These are phyloP conservation scores for Bryum argenteum DNA, from an alignment of 225 moss, liverwort and hornwort species.

Conservation along the genomic window DNA sequence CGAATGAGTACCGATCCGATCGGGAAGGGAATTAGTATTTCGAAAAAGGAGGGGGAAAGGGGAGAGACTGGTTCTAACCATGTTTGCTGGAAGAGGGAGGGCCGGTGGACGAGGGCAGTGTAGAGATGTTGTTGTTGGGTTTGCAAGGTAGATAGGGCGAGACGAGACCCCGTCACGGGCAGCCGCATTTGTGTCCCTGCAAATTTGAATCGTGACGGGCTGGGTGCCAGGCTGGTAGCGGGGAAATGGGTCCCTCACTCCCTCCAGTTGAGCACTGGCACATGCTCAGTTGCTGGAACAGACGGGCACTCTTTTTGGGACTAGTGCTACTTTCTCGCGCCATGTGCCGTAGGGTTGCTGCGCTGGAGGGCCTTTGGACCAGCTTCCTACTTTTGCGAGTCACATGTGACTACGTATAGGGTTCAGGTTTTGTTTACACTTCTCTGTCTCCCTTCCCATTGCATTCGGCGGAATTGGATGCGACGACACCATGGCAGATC, in stretches of 20 bases:
- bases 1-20: background rate
- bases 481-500: background rate
- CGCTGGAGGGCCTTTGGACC: background rate
- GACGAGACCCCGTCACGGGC: slow-evolving; percentile 16
- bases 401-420: too few relatives aligned
- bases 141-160: background rate
- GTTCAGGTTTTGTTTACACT: background rate
- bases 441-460: slow-evolving; percentile 11
- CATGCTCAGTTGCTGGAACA: background rate
- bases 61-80: background rate
- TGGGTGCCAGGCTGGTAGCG: slow-evolving; percentile 17
- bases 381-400: too few relatives aligned
- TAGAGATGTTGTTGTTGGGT: background rate
- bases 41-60: background rate
- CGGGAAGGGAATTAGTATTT: background rate
- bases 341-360: background rate
- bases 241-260: slow-evolving; percentile 7
- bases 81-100: background rate
- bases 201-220: slow-evolving; percentile 28
- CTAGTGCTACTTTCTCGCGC: background rate
- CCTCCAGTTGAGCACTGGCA: slow-evolving; percentile 22
- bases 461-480: background rate
- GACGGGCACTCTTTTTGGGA: slow-evolving; percentile 1
- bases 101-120: background rate
- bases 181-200: background rate